Base-by-base conservation (phyloP, 176 grass and related monocot species). In the Carex kokanica region DNA sequence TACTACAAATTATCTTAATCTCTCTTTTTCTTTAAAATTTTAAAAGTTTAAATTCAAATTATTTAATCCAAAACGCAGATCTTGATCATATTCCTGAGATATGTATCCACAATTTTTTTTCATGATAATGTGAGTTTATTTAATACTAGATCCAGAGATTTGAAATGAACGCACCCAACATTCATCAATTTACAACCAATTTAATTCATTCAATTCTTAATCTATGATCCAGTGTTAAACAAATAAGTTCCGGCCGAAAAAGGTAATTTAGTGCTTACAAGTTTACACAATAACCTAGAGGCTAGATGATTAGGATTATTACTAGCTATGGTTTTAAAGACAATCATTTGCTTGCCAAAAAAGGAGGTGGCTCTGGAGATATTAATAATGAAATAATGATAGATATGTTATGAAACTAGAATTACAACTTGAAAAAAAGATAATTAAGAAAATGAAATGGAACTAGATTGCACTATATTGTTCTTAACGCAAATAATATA, bases 251-350 rank as follows among this genome's bases (percentile, higher is more conserved):
- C 16, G 10, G 36, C 18, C 38, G 11, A 71, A 71, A 71, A 70
- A n/a, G 65, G 32, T 9, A 43, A 38, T 27, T 66, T 66, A 70
- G 34, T 71, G 67, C 67, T 71, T 71, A 20, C 67, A 71, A 71
- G 36, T 45, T 71, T 38, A 45, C 36, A 24, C 59, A 73, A 74
- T 12, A 52, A 74, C n/a, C 70, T 10, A 74, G 43, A 74, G 70
- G 11, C 43, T 25, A 70, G 3, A 74, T 1, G 13, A 7, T 52
- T 74, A 74, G 71, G 45, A 27, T 74, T 53, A 74, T 52, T 14
- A 53, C 53, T 74, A 74, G 21, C 21, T 52, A 53, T 74, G 43
- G 20, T 74, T 27, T 74, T 25, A 74, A 53, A 25, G 41, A 23
- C 25, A 7, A 74, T 27, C 21, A 53, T 74, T 74, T 74, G 40